Base-by-base conservation (phyloP, 768 basidiomycete species). In the Mycena galopus region DNA sequence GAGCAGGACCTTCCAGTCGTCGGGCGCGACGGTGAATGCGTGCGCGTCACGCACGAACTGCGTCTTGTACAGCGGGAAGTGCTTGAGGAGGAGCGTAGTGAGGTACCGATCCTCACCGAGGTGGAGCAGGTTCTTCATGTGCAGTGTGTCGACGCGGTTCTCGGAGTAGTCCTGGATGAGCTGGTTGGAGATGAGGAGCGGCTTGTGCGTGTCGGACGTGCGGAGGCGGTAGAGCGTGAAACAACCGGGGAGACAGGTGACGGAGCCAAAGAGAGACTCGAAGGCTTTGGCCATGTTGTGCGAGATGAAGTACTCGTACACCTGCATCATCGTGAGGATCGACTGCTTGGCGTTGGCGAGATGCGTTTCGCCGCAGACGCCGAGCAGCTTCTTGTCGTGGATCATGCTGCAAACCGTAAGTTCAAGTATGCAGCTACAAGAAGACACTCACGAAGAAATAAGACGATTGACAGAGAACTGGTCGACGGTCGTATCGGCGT, bases 241-340 rank as follows among this genome's bases (percentile, higher is more conserved):
- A 89, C 97, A 99, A 85, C 98, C 97, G 25, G 98, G 97, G 71
- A 99, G 87, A 90, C 98, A 99, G 50, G 97, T 99, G 73, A 99
- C 97, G 17, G 96, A 98, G 59, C 97, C 97, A 79, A 99, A 99
- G 12, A 99, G 87, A 76, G 90, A 92, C 83, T 99, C 98, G 83
- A 99, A 99, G 2, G 97, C 96, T 82, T 99, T 99, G 60, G 98
- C 96, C 88, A 99, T 92, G 83, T 99, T 96, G 84, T 99, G 98
- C 0, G 96, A 98, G 77, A 99, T 96, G 86, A 96, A 99, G 88
- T 99, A 98, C 80, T 98, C 97, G 86, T 98, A 99, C 35, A 98
- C 97, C 92, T 98, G 96, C 93, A 97, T 95, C 96, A 98, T 98
- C 11, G 96, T 98, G 73, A 97, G 93, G 78, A 97, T 87, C 1